These are phyloP conservation scores for Monilinia fructicola DNA, from an alignment of 2,329 filamentous ascomycete genomes.

Conservation along the genomic window DNA sequence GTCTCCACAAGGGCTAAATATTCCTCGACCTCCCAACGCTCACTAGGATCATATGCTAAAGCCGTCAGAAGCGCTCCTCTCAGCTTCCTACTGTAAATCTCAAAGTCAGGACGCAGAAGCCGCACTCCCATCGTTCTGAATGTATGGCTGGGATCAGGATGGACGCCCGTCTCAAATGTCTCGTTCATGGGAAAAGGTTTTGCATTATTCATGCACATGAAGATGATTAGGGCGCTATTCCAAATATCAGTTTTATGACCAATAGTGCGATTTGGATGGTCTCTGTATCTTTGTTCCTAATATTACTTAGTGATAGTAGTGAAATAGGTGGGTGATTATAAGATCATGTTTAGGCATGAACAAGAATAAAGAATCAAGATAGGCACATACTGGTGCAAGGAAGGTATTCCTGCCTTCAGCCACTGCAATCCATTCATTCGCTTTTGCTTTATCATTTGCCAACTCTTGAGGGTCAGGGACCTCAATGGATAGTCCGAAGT, in stretches of 20 bases:
- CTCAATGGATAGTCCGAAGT: constrained; percentile 15
- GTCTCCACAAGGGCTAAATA: neutral
- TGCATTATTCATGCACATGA: neutral
- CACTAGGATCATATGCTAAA: neutral
- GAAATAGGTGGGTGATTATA: neutral
- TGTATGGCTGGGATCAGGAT: neutral
- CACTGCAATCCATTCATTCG: neutral
- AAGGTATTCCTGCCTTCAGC: neutral
- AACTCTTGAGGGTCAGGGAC: neutral
- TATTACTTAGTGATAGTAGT: neutral
- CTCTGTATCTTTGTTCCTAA: neutral
- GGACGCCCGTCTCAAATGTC: neutral
- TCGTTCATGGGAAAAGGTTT: rapidly evolving
- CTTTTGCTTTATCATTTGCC: neutral
- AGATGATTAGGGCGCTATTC: neutral
- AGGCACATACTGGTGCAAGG: neutral
- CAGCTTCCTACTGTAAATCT: constrained; percentile 5
- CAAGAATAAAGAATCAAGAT: neutral
- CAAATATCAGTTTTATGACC: neutral
- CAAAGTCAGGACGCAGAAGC: neutral
- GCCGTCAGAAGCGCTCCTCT: neutral
- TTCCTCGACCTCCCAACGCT: neutral
- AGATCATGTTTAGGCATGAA: neutral
- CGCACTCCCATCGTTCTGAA: neutral
- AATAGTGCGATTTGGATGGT: constrained; percentile 1